These are phyloP conservation scores for Naganishia vishniacii DNA, from an alignment of 768 basidiomycete genomes.

Conservation along the genomic window DNA sequence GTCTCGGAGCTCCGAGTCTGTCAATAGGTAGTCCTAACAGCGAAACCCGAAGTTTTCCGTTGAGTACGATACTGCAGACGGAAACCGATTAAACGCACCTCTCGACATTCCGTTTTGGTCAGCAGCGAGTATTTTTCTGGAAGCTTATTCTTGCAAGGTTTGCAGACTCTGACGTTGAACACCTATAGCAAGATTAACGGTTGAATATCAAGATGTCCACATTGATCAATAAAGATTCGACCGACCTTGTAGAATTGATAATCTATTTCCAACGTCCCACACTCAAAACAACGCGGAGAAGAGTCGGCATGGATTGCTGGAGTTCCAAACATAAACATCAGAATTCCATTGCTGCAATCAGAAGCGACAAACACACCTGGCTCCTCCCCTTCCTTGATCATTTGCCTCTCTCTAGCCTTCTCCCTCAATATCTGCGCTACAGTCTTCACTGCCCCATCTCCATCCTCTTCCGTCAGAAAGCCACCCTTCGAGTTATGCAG, in stretches of 20 bases:
- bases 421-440: conserved; percentile 70
- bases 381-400: conserved; percentile 56
- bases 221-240: neutral
- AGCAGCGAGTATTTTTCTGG: conserved; percentile 90
- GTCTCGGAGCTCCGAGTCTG: conserved; percentile 88
- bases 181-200: conserved; percentile 46
- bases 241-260: conserved; percentile 61
- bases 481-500: conserved; percentile 96
- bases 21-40: conserved; percentile 87
- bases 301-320: conserved; percentile 74
- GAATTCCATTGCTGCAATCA: neutral
- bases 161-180: conserved; percentile 80
- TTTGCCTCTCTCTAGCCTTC: conserved; percentile 71
- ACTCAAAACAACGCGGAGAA: conserved; percentile 74
- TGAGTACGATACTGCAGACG: too few species aligned
- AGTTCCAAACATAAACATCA: neutral
- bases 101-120: conserved; percentile 98
- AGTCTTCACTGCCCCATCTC: conserved; percentile 57
- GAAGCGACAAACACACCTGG: conserved; percentile 35
- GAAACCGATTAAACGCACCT: conserved; percentile 54
- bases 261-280: conserved; percentile 83
- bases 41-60: neutral
- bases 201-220: neutral
- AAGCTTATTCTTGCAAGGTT: conserved; percentile 77
- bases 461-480: conserved; percentile 84